Evolutionary conservation across 2,329 filamentous ascomycete genomes (phyloP), one percentile per base, ranked within the genome.

Genomic region (Colletotrichum paranaense): DNA sequence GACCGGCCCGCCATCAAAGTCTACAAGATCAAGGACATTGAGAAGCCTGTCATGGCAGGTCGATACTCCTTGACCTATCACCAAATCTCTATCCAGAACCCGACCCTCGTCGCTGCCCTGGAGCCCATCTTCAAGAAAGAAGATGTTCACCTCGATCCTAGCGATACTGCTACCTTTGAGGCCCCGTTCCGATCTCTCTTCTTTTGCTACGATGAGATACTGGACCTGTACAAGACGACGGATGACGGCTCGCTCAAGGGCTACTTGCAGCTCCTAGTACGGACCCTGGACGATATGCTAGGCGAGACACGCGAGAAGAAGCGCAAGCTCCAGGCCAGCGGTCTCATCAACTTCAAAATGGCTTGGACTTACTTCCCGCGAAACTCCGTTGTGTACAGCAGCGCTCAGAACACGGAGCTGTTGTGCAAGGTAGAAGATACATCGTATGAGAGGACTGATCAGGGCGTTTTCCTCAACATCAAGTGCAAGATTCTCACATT

Each of bases 291-390:
- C 55, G 84, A 86, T 38, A 76, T 86, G 56, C 87, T 88, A 68
- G 79, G 78, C 26, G 82, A 82, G n/a, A 77, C 84, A 63, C 80
- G 80, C 38, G 75, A 76, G 60, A 84, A 84, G 74, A 77, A 81
- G 14, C 78, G 79, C 6, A 78, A 81, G 28, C 78, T 88, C 5
- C 78, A 80, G 49, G 77, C 78, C 1, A 81, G 79, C 32, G 80
- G 81, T 0, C 81, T 88, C 16, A 81, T 86, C 49, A 82, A 82
- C 49, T 87, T 82, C 76, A 79, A 80, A 38, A 79, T 82, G 0
- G 83, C 82, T 26, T 88, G 86, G 86, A 82, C 85, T 0, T 82
- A 83, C 52, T 87, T 86, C 76, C 84, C 85, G 9, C 79, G 79
- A 12, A 79, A 79, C 24, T 81, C 81, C 0, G 80, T 81, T 35